These are phyloP conservation scores for Cercospora nicotianae DNA, from an alignment of 2,329 filamentous ascomycete genomes.

Conservation along the genomic window DNA sequence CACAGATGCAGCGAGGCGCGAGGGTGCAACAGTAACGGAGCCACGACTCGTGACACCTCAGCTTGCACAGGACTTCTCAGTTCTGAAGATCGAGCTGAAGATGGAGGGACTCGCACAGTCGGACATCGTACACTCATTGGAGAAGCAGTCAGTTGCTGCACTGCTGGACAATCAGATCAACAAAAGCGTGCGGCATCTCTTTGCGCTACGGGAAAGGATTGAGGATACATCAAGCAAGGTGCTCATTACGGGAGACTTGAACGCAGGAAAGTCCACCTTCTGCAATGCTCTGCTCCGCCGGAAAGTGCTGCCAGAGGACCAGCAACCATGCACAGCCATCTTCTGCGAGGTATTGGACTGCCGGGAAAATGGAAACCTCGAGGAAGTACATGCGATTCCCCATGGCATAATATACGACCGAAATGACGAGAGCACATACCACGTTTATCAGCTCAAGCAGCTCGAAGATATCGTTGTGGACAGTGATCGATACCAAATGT, in stretches of 20 bases:
- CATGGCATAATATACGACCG: conserved; percentile 77
- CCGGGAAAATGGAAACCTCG: conserved; percentile 82
- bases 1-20: conserved; percentile 58
- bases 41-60: conserved; percentile 87
- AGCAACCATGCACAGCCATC: conserved; percentile 96
- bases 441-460: conserved; percentile 74
- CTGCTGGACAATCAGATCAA: conserved; percentile 91
- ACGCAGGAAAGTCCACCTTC: conserved; percentile 97
- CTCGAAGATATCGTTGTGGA: conserved; percentile 88
- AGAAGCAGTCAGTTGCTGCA: conserved; percentile 86
- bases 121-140: conserved; percentile 89
- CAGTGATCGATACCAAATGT: conserved; percentile 84
- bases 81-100: conserved; percentile 92
- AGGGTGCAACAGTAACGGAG: conserved; percentile 58
- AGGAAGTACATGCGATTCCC: conserved; percentile 95
- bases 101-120: conserved; percentile 81
- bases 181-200: conserved; percentile 87
- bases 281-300: conserved; percentile 94
- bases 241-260: conserved; percentile 89
- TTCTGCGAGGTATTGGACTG: conserved; percentile 97
- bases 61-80: conserved; percentile 92
- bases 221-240: conserved; percentile 98
- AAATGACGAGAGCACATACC: conserved; percentile 90
- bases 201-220: conserved; percentile 84
- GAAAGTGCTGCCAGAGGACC: conserved; percentile 92